Evolutionary conservation across 1,284 basidiomycete genomes (phyloP), one percentile per base, ranked within the genome.

Genomic region (Laetiporus sulphureus): DNA sequence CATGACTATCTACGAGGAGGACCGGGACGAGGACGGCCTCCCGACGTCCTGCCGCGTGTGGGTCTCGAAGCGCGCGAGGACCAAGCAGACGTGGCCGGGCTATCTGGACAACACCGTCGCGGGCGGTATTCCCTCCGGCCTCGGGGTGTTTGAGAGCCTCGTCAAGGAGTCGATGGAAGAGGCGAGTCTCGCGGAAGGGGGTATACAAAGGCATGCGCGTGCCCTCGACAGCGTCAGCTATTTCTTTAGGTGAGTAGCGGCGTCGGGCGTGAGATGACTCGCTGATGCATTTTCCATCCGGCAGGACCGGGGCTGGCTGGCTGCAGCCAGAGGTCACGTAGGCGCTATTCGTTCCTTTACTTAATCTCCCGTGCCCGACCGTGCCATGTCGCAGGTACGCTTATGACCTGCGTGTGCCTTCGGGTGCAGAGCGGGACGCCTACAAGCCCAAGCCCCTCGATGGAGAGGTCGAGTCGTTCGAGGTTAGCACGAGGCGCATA

Each of bases 131-230:
- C 75, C 83, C 0, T 79, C 83, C 5, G 91, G 93, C 2, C 82
- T 88, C 64, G 62, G 70, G 0, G 68, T 79, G 0, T 76, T 87
- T 40, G 86, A 93, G 41, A 75, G 82, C 3, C 71, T 98, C 40
- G 75, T 96, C 32, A 94, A 96, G 57, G 95, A 99, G 63, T 87
- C 90, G 49, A 83, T 82, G 70, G 94, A 97, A 58, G 93, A 97
- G 62, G 94, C 91, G 12, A 89, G 81, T 51, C 71, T 96, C 16
- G 67, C 73, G 1, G 78, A 80, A 40, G 60, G 70, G 10, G 56
- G 91, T 24, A 79, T 89, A 2, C 64, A 71, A 35, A 63, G 67
- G 32, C 62, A 81, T 47, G 69, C 83, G 16, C 80, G 72, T 52
- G 61, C 71, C 22, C 75, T 69, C n/a, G 80, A 83, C 3, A 68